These are phyloP conservation scores for Monosporozyma aerobia DNA, from an alignment of 805 yeast species.

Conservation along the genomic window DNA sequence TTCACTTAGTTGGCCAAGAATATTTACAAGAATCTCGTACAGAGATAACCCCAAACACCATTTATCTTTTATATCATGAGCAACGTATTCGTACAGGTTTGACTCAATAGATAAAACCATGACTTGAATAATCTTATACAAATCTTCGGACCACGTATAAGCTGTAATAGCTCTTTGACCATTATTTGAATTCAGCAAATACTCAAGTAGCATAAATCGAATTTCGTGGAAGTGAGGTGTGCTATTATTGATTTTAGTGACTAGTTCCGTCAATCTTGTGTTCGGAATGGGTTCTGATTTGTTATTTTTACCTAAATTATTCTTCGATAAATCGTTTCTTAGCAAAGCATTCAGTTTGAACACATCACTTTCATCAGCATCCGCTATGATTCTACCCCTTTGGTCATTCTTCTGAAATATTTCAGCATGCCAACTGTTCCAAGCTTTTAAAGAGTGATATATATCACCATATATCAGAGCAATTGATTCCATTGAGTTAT, in stretches of 20 bases:
- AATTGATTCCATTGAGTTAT: neutral
- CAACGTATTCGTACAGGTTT: constrained; percentile 16
- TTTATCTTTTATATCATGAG: constrained; percentile 4
- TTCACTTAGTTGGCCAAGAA: constrained; percentile 29
- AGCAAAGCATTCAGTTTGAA: constrained; percentile 26
- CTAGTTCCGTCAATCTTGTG: constrained; percentile 14
- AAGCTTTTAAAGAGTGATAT: constrained; percentile 27
- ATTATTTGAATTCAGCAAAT: constrained; percentile 14
- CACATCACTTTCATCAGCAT: constrained; percentile 11
- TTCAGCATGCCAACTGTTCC: constrained; percentile 31
- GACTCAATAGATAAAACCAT: constrained; percentile 25
- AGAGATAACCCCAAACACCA: constrained; percentile 28
- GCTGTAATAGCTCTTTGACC: constrained; percentile 29
- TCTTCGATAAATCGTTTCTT: constrained; percentile 22
- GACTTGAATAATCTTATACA: constrained; percentile 30
- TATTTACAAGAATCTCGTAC: constrained; percentile 40
- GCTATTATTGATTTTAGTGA: constrained; percentile 21
- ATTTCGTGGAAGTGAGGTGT: constrained; percentile 32
- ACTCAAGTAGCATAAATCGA: constrained; percentile 26
- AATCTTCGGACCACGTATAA: constrained; percentile 32
- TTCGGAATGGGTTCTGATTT: constrained; percentile 9
- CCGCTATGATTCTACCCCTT: constrained; percentile 1
- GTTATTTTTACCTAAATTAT: neutral
- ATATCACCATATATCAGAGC: constrained; percentile 18
- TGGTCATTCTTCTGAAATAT: constrained; percentile 18